These are phyloP conservation scores for Fusarium sarcochroum DNA, from an alignment of 2,329 filamentous ascomycete species.

Conservation along the genomic window DNA sequence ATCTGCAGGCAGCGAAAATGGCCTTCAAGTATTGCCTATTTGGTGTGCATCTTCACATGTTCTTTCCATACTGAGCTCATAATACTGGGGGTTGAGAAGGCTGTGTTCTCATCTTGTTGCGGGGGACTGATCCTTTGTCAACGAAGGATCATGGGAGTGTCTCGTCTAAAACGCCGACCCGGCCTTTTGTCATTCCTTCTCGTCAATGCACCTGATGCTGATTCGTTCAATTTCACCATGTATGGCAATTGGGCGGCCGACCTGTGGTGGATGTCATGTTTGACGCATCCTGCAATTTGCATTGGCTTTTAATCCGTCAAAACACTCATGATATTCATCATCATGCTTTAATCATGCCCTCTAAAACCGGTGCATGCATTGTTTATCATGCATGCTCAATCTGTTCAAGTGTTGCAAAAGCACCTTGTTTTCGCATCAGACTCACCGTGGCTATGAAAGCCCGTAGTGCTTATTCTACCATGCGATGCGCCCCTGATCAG, in stretches of 20 bases:
- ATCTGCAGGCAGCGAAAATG: not conserved
- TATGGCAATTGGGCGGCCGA: not conserved
- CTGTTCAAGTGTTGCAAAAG: not conserved
- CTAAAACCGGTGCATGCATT: not conserved
- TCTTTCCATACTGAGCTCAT: not conserved
- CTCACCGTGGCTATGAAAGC: not conserved
- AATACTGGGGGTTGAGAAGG: constrained; percentile 11
- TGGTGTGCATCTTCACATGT: not conserved
- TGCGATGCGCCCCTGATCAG: not conserved
- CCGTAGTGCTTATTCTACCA: not conserved
- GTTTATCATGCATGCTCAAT: not conserved
- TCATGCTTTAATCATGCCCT: not conserved
- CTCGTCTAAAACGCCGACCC: constrained; percentile 25
- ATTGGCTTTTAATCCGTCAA: constrained; percentile 3
- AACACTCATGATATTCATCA: not conserved
- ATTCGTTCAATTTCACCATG: constrained; percentile 12
- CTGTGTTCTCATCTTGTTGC: constrained; percentile 10
- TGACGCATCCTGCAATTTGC: constrained; percentile 33
- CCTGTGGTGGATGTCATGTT: not conserved
- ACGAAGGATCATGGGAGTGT: constrained; percentile 32
- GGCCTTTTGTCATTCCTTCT: constrained; percentile 20
- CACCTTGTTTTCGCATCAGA: not conserved
- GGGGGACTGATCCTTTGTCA: constrained; percentile 18
- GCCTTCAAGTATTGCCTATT: not conserved
- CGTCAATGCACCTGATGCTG: constrained; percentile 1